Evolutionary conservation across 2,329 filamentous ascomycete genomes (phyloP), one percentile per base, ranked within the genome.

Genomic region (Catunica adiposa): DNA sequence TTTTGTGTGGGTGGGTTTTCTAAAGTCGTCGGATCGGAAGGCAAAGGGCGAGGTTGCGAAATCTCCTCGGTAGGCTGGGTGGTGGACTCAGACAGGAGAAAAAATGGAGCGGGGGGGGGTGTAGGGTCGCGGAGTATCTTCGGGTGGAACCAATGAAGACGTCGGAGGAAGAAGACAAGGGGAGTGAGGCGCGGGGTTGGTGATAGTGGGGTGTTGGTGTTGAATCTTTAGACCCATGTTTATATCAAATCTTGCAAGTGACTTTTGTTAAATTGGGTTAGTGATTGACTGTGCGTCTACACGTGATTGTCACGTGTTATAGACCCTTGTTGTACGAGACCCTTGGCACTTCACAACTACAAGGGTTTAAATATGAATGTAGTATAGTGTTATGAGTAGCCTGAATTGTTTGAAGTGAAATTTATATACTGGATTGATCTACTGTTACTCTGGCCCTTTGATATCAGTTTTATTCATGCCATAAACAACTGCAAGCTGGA

Each of bases 331-430:
- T 8, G 11, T 9, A 42, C 25, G 29, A 26, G 9, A 26, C 44
- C 23, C 29, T 53, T 52, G 17, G 23, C n/a, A 31, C 29, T 17
- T 17, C 31, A 37, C 31, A 52, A 52, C 58, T 53, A 62, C 68
- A 66, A 59, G 52, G 66, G 68, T 54, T 65, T 68, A 44, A 69
- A 67, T 62, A 62, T 48, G 22, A 11, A n/a, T n/a, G n/a, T n/a
- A n/a, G n/a, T n/a, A n/a, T n/a, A n/a, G n/a, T n/a, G n/a, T n/a
- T n/a, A n/a, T n/a, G n/a, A n/a, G n/a, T n/a, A n/a, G n/a, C n/a
- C n/a, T n/a, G n/a, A n/a, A n/a, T n/a, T n/a, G n/a, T n/a, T n/a
- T n/a, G n/a, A n/a, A n/a, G n/a, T n/a, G n/a, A n/a, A n/a, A n/a
- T n/a, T n/a, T n/a, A n/a, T n/a, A n/a, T n/a, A n/a, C n/a, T n/a